phyloP scores from a whole-genome alignment of 257 asterid genomes.

The Paulownia fortunei region DNA sequence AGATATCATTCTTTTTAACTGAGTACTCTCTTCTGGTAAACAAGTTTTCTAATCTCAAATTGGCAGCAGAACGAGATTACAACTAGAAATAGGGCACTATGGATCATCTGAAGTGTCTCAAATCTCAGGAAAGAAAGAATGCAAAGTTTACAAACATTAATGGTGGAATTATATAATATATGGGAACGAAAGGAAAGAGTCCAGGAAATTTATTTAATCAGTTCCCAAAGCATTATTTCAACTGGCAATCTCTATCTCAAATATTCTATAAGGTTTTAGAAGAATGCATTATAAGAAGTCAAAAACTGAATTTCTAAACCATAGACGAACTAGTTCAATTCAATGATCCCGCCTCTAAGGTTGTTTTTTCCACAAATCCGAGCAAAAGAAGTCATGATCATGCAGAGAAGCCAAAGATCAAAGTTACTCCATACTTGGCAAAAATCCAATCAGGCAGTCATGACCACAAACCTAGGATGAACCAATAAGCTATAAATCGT shows the following conservation, averaged over 20 bases:
- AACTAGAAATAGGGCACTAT: too few species aligned
- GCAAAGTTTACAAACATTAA: too few species aligned
- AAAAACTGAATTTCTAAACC: not conserved
- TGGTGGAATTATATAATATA: too few species aligned
- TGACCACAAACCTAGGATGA: not conserved
- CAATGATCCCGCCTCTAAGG: not conserved
- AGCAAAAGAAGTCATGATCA: constrained; percentile 3
- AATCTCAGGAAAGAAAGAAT: not conserved
- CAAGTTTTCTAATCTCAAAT: too few species aligned
- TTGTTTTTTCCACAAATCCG: not conserved
- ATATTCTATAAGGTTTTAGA: too few species aligned
- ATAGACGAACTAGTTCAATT: not conserved
- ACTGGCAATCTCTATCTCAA: too few species aligned
- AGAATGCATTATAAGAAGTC: not conserved
- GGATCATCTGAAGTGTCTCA: too few species aligned
- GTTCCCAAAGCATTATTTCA: too few species aligned
- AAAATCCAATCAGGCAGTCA: not conserved
- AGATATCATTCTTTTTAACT: not conserved
- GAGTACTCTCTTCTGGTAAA: too few species aligned
- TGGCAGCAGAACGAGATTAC: too few species aligned
- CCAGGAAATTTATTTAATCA: too few species aligned
- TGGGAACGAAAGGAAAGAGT: too few species aligned
- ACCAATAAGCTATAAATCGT: not conserved
- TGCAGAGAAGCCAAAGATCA: not conserved
- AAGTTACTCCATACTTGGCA: not conserved